Base-by-base conservation (phyloP, 2,329 filamentous ascomycete genomes). In the Colletotrichum somersetense region DNA sequence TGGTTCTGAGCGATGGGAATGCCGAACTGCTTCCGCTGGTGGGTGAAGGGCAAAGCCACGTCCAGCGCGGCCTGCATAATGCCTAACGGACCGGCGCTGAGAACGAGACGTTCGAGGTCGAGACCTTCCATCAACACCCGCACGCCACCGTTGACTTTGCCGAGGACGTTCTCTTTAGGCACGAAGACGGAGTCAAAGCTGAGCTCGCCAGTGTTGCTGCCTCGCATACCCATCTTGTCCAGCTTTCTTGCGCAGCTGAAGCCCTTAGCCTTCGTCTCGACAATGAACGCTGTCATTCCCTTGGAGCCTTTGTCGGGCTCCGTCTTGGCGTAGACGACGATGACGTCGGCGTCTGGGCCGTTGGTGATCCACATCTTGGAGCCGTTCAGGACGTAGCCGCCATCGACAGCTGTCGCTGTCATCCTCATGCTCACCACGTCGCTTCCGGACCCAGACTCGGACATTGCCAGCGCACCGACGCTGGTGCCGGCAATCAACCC, bases 311-410 rank as follows among this genome's bases (percentile, higher is more conserved):
- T 91, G 16, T 91, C 88, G 1, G 95, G 95, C 70, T 91, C 88
- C 1, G 96, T 98, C 86, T 98, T 98, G 66, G 96, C 96, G 81
- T 99, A 99, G n/a, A 99, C 95, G 66, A 99, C 91, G 67, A 98
- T 91, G 53, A 92, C 87, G 81, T 97, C 89, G n/a, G 96, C 96
- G 80, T 98, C 95, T 0, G 96, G 96, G 5, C 96, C 94, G 82
- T 99, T 99, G 74, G 96, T 99, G 80, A 99, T 99, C 96, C 96
- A 99, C 96, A 98, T 98, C 87, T 99, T 98, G 73, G 92, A 93
- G 42, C 95, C 96, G 78, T 95, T 94, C 67, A 99, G 85, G 26
- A 95, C 74, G 81, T 93, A 98, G 38, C 96, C 96, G 46, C 95
- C 95, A 77, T 96, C 93, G 14, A 94, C 93, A 74, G 89, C 87